Conservation (phyloP, 78 protist species). For the Guillardia theta region DNA sequence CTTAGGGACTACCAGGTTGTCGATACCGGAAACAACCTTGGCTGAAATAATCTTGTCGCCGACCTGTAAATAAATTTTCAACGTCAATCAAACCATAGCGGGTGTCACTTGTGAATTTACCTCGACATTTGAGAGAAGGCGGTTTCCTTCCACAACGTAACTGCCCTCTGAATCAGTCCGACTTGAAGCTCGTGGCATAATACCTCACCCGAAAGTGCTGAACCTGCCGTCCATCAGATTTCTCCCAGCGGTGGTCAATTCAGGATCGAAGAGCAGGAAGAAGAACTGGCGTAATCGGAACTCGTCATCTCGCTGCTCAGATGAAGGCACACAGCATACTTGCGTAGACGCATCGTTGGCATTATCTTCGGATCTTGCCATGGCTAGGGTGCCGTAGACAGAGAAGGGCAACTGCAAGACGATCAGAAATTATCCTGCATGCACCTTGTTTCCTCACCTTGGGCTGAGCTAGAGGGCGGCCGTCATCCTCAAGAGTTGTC, state of each 20-base stretch:
- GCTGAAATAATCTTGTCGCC: background rate
- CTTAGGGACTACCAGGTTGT: background rate
- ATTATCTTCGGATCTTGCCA: constrained; percentile 10
- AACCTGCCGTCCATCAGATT: constrained; percentile 35
- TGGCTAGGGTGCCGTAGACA: constrained; percentile 26
- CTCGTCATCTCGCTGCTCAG: background rate
- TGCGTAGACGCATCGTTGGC: constrained; percentile 21
- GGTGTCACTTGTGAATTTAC: too few species aligned
- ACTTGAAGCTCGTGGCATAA: background rate
- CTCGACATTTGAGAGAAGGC: background rate
- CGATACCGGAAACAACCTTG: background rate
- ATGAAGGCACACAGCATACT: background rate
- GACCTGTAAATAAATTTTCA: too few species aligned
- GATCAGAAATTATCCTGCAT: background rate
- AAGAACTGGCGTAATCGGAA: background rate
- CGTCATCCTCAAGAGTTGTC: constrained; percentile 32
- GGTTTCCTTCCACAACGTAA: background rate
- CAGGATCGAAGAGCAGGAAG: constrained; percentile 36
- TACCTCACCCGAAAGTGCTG: background rate
- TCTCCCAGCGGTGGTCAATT: background rate
- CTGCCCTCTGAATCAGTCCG: background rate
- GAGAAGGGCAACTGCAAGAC: background rate
- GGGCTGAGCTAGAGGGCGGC: background rate
- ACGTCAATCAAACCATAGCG: too few species aligned
- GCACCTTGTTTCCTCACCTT: background rate